These are phyloP conservation scores for Whalleya microplaca DNA, from an alignment of 2,329 filamentous ascomycete genomes.

Conservation along the genomic window DNA sequence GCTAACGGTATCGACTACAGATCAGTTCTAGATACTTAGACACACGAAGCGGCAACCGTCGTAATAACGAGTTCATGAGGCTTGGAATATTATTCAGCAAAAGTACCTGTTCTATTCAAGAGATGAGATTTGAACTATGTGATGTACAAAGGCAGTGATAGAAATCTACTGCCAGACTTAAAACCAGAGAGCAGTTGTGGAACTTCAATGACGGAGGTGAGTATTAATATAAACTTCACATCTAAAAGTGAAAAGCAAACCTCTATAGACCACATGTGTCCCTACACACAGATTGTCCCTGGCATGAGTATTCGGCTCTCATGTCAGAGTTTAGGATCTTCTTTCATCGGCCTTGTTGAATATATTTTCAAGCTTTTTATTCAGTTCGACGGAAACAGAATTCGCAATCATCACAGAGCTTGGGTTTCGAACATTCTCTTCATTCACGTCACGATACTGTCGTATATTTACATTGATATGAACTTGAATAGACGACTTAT, in stretches of 20 bases:
- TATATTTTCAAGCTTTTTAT: no score
- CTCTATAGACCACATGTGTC: neutral
- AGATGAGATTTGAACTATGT: neutral
- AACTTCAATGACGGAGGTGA: neutral
- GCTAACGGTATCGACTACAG: conserved; percentile 23
- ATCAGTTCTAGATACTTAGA: conserved; percentile 36
- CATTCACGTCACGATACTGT: no score
- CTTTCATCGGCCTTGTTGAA: no score
- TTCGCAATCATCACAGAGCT: no score
- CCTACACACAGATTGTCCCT: neutral
- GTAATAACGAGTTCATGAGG: conserved; percentile 33
- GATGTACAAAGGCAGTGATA: neutral
- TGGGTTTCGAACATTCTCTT: no score
- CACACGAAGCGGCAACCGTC: conserved; percentile 10
- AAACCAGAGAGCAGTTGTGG: neutral
- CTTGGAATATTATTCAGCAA: conserved; percentile 8
- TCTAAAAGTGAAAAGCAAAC: neutral
- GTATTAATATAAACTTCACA: neutral
- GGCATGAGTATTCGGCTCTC: neutral
- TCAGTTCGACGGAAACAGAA: no score
- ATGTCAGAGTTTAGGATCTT: no score
- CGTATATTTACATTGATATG: no score
- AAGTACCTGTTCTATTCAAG: neutral
- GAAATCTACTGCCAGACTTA: neutral
- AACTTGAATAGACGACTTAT: no score